Evolutionary conservation across 2,329 filamentous ascomycete genomes (phyloP), one percentile per base, ranked within the genome.

Genomic region (Claviceps sp.): DNA sequence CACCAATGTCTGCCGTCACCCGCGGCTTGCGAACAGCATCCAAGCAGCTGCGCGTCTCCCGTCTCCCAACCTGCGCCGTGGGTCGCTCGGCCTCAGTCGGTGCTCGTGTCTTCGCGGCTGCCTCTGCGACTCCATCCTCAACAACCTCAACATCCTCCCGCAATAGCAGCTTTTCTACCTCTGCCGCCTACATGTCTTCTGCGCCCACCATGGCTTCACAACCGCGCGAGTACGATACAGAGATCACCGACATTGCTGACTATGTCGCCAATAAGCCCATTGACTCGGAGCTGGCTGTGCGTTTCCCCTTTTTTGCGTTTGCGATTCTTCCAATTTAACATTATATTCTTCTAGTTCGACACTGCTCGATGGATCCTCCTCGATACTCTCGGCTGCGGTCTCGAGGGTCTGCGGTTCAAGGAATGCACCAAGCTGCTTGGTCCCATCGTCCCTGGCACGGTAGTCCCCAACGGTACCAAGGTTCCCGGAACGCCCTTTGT

Each of bases 331-430:
- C 30, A 26, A 26, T n/a, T n/a, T 46, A 18, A 41, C 6, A 11
- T 34, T 49, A 26, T 18, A 6, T 22, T 43, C 51, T 40, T 56
- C 40, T 59, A 93, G 87, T 94, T 87, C 67, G 93, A 98, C 70
- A 98, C 93, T 48, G 93, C 93, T 57, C 85, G 93, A 72, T 91
- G 89, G 75, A 90, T 97, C 60, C 89, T 98, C 70, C 82, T 97
- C 65, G 93, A 98, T 70, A 97, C 93, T 52, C 80, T 98, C 47
- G 93, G 93, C 65, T 98, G 93, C 70, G 93, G 93, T 67, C 83
- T 98, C 57, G 90, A 97, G 75, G 93, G 88, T 60, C 80, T 98
- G 65, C 84, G 85, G 61, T 98, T 98, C 76, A 88, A 90, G 70
- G 88, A 96, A 72, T 97, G 93, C 79, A 82, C 85, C 58, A 96